phyloP scores from a whole-genome alignment of 176 grass and related monocot genomes.

The Carex cristatella region DNA sequence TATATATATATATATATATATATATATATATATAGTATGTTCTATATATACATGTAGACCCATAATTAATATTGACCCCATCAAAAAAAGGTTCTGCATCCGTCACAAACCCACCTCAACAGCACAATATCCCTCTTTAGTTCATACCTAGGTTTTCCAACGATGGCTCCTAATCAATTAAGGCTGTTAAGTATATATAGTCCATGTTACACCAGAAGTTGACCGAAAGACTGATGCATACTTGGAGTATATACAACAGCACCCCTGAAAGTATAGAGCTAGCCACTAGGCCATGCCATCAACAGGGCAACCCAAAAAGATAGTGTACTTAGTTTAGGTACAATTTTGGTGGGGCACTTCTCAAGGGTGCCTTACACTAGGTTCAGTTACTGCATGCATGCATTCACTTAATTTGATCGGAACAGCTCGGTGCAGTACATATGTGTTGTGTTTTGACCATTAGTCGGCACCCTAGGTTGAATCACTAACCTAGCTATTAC shows the following conservation, averaged over 20 bases:
- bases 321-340: constrained; percentile 1
- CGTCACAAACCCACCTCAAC: background rate
- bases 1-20: too few species aligned
- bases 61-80: background rate
- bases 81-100: background rate
- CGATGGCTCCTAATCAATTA: background rate
- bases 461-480: background rate
- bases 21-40: background rate
- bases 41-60: background rate
- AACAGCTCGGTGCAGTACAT: background rate
- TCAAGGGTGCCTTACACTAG: background rate
- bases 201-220: background rate
- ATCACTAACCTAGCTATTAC: background rate
- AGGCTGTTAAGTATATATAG: background rate
- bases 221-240: background rate
- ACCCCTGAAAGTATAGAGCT: background rate
- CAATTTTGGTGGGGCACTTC: background rate
- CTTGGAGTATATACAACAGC: background rate
- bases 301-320: background rate
- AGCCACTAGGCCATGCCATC: background rate
- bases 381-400: background rate
- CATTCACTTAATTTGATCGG: background rate
- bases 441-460: background rate
- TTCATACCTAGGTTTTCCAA: background rate
- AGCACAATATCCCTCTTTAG: background rate